Conservation (phyloP, 306 rosid species). For the Quercus suber region DNA sequence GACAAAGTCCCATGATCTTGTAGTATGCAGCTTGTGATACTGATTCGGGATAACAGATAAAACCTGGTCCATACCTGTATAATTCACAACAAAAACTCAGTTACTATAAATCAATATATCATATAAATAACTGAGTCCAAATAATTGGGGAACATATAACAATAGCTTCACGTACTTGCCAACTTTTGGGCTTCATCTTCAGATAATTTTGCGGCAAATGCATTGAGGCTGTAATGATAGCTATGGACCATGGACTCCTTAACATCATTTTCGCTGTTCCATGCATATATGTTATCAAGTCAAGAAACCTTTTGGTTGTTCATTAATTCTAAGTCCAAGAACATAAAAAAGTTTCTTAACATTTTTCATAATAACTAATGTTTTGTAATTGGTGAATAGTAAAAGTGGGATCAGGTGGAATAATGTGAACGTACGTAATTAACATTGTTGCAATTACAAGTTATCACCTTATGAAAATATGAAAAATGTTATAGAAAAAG, state of each 20-base stretch:
- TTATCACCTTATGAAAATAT: too few relatives aligned
- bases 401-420: too few relatives aligned
- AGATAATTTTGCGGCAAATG: slow-evolving; percentile 84
- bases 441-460: too few relatives aligned
- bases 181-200: slow-evolving; percentile 59
- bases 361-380: too few relatives aligned
- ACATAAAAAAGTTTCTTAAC: too few relatives aligned
- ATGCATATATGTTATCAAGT: not conserved
- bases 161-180: slow-evolving; percentile 36
- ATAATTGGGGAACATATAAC: not conserved
- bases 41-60: slow-evolving; percentile 55
- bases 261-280: slow-evolving; percentile 51
- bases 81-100: not conserved
- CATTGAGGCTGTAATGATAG: slow-evolving; percentile 78
- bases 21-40: slow-evolving; percentile 77
- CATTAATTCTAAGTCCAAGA: too few relatives aligned
- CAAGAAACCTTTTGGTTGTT: not conserved
- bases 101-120: not conserved
- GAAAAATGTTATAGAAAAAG: too few relatives aligned
- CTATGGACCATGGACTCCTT: slow-evolving; percentile 63
- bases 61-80: slow-evolving; percentile 56
- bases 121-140: not conserved
- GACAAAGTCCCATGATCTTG: slow-evolving; percentile 85
- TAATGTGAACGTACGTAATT: too few relatives aligned
- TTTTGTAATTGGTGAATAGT: too few relatives aligned